Evolutionary conservation across 371 early-diverging fungal genomes (phyloP), one percentile per base, ranked within the genome.

Genomic region (Blastocladiella emersonii): DNA sequence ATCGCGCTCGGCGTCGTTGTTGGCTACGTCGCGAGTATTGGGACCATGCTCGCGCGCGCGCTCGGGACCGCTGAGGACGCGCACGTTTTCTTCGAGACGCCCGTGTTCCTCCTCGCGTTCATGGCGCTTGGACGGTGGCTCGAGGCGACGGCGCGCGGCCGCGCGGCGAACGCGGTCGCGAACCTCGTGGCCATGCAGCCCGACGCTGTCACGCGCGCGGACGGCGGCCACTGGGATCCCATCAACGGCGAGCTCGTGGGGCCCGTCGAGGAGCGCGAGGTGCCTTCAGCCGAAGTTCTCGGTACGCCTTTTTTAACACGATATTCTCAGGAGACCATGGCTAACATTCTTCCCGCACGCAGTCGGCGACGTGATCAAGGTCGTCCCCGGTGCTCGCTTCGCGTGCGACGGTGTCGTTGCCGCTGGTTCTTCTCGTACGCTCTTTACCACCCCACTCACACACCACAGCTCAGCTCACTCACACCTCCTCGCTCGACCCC

Each of bases 51-150:
- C 41, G 75, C 62, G 0, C 30, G 30, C 19, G 60, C 61, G 61
- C 66, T 66, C 17, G 45, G 45, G 3, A 12, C 4, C 19, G 45
- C 45, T 44, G 10, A 21, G 3, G 19, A 3, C 8, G 3, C 23
- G 63, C 49, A 34, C 45, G 51, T 34, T 70, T 84, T 84, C 61
- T 86, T 86, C 67, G 87, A 86, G 63, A 85, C 85, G 0, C 70
- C 77, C 8, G 82, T 83, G n/a, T 74, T 84, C 44, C 67, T 86
- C 66, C 77, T 86, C 60, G 80, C 83, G 0, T 86, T 85, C 68
- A 80, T 86, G 62, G 76, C 77, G 62, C 74, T 85, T 37, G 85
- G 87, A 53, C 83, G 82, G 66, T 86, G 83, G 81, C 71, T 86
- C 19, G 85, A 86, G 62, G 80, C 82, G 15, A 68, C 81, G 64